Base-by-base conservation (phyloP, 768 basidiomycete genomes). In the Boletellus sp. region DNA sequence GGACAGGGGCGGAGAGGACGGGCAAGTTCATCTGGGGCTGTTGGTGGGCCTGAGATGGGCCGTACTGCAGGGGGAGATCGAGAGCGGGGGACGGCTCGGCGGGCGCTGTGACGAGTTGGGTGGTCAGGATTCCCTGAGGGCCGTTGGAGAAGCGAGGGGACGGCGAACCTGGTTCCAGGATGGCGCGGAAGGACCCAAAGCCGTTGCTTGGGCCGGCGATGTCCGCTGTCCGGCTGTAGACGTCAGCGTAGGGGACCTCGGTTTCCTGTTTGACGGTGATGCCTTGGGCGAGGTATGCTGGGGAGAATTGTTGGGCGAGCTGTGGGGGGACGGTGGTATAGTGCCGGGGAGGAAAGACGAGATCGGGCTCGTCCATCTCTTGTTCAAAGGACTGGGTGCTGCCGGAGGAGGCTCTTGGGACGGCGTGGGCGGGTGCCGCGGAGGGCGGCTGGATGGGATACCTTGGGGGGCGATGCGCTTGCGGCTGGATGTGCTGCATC, bases 131-230 rank as follows among this genome's bases (percentile, higher is more conserved):
- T 46, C 35, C 43, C 35, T 31, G 48, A 12, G 15, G 36, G 50
- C 31, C 7, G 37, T 42, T n/a, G 22, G 28, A 42, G 48, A 17
- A 40, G 19, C 6, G 39, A 46, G 41, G 28, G 15, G 19, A 41
- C 38, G 28, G 64, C 66, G 53, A 55, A 69, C 68, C 68, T 57
- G 67, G 45, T 0, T 66, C 66, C 43, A 64, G 51, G 45, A 64
- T 33, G 43, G 57, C 11, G 20, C 56, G 55, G 40, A 56, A 66
- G 0, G 54, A 6, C 4, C 50, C 62, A 61, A 61, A 56, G 37
- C 40, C 40, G 51, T 41, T 62, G 34, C 53, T 60, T 41, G 62
- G 57, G 47, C 53, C 64, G 45, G 56, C 51, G 11, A 57, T 4
- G 32, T 66, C 64, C 24, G 60, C 51, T 16, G 58, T 42, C 26